Evolutionary conservation across 306 rosid genomes (phyloP).

Genomic region (Leucaena leucocephala): DNA sequence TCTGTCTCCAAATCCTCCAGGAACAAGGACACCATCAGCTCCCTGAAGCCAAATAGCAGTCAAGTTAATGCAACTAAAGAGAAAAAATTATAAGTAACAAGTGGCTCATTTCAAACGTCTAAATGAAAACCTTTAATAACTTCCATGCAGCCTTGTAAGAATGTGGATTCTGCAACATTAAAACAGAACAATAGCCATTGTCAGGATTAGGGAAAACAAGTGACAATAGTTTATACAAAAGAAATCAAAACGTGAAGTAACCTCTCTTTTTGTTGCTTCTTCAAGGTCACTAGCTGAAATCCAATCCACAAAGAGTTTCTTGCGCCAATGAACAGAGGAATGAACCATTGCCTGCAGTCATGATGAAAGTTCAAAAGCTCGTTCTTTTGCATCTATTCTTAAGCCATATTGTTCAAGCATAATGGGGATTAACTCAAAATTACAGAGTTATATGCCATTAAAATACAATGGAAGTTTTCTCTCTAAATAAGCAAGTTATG

Average conservation of each 20-base stretch:
- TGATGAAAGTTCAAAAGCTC: slow-evolving; percentile 18
- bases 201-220: background rate
- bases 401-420: background rate
- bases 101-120: slow-evolving; percentile 11
- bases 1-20: slow-evolving; percentile 95
- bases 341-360: slow-evolving; percentile 73
- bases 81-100: slow-evolving; percentile 12
- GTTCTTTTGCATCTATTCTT: slow-evolving; percentile 4
- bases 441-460: background rate
- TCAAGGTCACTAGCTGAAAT: slow-evolving; percentile 76
- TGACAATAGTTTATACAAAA: background rate
- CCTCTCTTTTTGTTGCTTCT: slow-evolving; percentile 65
- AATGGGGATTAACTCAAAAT: slow-evolving; percentile 12
- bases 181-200: slow-evolving; percentile 32
- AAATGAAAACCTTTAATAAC: slow-evolving; percentile 63
- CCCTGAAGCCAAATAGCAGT: slow-evolving; percentile 59
- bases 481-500: too few relatives aligned
- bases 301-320: slow-evolving; percentile 79
- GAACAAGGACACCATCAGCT: slow-evolving; percentile 91
- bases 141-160: slow-evolving; percentile 80
- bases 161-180: slow-evolving; percentile 61
- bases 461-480: background rate
- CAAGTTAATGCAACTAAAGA: slow-evolving; percentile 10
- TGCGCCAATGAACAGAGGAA: slow-evolving; percentile 70
- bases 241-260: slow-evolving; percentile 37